Percentiles rank a stretch among this genome's conserved stretches.
phyloP scores from a whole-genome alignment of 2,329 filamentous ascomycete genomes.

The Monosporascus sp. region DNA sequence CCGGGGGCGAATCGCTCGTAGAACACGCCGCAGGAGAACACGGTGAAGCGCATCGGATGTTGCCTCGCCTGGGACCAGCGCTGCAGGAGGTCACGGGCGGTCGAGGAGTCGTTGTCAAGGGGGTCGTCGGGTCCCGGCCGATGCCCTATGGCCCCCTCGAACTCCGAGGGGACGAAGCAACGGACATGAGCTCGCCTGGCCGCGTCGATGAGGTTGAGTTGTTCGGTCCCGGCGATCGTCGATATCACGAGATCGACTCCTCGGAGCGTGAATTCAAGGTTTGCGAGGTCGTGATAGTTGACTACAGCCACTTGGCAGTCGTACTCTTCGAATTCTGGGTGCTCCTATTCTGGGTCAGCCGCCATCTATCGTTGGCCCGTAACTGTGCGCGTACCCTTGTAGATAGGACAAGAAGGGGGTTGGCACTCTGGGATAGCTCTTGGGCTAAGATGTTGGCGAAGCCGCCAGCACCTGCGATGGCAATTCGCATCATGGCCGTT shows the following conservation, averaged over 20 bases:
- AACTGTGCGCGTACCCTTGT: constrained; percentile 39
- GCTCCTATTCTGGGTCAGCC: constrained; percentile 34
- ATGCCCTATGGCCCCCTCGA: constrained; percentile 58
- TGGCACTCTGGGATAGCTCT: constrained; percentile 57
- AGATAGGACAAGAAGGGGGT: constrained; percentile 67
- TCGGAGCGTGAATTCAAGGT: constrained; percentile 59
- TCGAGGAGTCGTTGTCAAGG: constrained; percentile 53
- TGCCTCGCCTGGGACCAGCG: constrained; percentile 42
- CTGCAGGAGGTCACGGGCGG: constrained; percentile 43
- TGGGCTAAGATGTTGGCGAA: constrained; percentile 53
- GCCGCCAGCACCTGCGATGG: constrained; percentile 56
- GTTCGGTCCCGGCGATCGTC: constrained; percentile 60
- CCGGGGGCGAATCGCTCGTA: constrained; percentile 70
- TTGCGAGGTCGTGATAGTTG: constrained; percentile 56
- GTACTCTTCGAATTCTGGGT: constrained; percentile 46
- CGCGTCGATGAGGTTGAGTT: constrained; percentile 68
- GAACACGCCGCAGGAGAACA: constrained; percentile 69
- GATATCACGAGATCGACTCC: constrained; percentile 73
- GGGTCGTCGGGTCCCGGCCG: constrained; percentile 48
- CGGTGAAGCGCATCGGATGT: constrained; percentile 57
- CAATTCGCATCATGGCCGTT: constrained; percentile 50
- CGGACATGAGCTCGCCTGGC: constrained; percentile 59
- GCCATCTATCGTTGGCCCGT: background rate
- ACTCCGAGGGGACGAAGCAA: constrained; percentile 70
- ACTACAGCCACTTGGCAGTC: constrained; percentile 64